Conservation (phyloP, 371 early-diverging fungal genomes). For the Mucor irregularis region DNA sequence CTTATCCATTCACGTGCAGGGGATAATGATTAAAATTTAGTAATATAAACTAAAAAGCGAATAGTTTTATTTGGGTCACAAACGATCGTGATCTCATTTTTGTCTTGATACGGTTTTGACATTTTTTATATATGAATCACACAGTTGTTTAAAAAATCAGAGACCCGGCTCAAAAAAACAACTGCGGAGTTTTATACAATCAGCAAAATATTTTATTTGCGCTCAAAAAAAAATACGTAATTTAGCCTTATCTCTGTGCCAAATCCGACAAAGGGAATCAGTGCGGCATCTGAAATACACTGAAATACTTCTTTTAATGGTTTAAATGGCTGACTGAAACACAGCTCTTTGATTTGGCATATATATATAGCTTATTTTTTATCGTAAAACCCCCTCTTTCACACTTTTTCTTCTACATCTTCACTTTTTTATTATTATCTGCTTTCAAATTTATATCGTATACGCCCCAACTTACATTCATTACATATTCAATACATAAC, state of each 20-base stretch:
- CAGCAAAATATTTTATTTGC: too few relatives aligned
- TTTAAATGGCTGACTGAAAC: too few relatives aligned
- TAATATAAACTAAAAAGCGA: too few relatives aligned
- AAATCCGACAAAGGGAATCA: constrained; percentile 12
- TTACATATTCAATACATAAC: background rate
- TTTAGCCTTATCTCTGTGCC: constrained; percentile 19
- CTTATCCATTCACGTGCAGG: too few relatives aligned
- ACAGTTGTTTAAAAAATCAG: too few relatives aligned
- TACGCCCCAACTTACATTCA: too few relatives aligned
- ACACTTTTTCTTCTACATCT: background rate
- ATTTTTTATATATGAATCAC: too few relatives aligned
- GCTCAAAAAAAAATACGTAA: constrained; percentile 8
- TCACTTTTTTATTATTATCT: background rate
- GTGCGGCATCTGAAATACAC: constrained; percentile 23
- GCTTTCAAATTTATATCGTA: background rate
- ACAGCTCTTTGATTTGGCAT: too few relatives aligned
- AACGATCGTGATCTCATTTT: too few relatives aligned
- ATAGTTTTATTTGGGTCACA: too few relatives aligned
- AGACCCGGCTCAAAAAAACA: background rate
- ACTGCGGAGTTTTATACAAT: background rate
- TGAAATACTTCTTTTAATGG: constrained; percentile 4
- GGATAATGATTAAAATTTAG: too few relatives aligned
- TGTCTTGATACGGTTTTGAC: too few relatives aligned
- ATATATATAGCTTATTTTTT: constrained; percentile 6
- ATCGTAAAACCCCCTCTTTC: background rate